Base-by-base conservation (phyloP, 192 early-diverging fungal species). In the Jimgerdemannia flammicorona region DNA sequence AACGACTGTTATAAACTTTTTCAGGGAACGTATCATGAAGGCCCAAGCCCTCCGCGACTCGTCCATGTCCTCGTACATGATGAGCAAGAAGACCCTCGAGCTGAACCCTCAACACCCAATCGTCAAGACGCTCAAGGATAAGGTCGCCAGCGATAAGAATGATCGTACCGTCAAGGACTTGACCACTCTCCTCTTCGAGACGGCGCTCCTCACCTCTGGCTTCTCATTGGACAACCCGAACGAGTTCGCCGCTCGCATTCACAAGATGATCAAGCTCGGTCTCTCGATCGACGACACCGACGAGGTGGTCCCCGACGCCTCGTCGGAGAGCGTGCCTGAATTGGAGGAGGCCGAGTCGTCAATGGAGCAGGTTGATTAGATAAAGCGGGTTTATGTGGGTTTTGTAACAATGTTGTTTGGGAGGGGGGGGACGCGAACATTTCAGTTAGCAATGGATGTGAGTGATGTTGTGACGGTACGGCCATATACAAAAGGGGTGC, bases 41-140 rank as follows among this genome's bases (percentile, higher is more conserved):
- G 96, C 98, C 70, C 98, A 99, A 88, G 97, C 98, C 64, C 92
- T 99, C 84, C 95, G 97, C 85, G 97, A 99, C 87, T 93, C 93
- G 64, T 94, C 93, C 79, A 99, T 99, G 98, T 94, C 95, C 71
- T 88, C 93, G n/a, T 99, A 99, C 95, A 99, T 99, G 98, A 95
- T 95, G 49, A 95, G 94, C 82, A 99, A 99, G 94, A 98, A 98
- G 92, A 98, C 96, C 68, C 89, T 99, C 78, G 98, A 98, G 87
- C 86, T 99, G 84, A 98, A 99, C 93, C 93, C 98, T 76, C 84
- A 89, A 74, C 93, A 99, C 91, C 83, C 95, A 40, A 98, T 99
- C 84, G 88, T 99, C 86, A 93, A 95, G 87, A 90, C 94, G 72
- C 92, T 99, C 75, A 96, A 96, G 89, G 81, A 83, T 81, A 98